Conservation (phyloP, 768 basidiomycete species). For the Amanita brunnescens region DNA sequence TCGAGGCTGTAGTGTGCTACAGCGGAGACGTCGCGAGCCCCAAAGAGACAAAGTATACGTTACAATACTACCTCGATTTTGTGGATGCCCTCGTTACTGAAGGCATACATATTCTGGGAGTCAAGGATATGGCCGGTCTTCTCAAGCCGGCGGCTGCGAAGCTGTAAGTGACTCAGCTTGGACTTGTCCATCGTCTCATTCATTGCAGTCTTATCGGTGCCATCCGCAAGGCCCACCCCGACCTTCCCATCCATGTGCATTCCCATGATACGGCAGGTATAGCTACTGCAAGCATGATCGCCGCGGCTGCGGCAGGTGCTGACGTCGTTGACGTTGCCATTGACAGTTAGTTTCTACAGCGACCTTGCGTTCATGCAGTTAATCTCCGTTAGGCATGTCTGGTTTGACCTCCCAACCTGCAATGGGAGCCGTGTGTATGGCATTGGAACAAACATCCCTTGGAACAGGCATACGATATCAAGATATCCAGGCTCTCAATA, state of each 20-base stretch:
- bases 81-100: slow-evolving; percentile 87
- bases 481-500: slow-evolving; percentile 94
- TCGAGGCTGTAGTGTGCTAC: slow-evolving; percentile 97
- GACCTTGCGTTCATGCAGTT: slow-evolving; percentile 6
- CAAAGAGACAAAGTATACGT: slow-evolving; percentile 94
- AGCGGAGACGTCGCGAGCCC: slow-evolving; percentile 94
- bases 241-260: slow-evolving; percentile 98
- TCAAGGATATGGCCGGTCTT: slow-evolving; percentile 99
- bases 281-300: slow-evolving; percentile 95
- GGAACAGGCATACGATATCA: slow-evolving; percentile 96
- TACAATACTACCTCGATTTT: slow-evolving; percentile 96
- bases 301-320: slow-evolving; percentile 92
- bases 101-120: slow-evolving; percentile 93
- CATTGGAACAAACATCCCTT: slow-evolving; percentile 87
- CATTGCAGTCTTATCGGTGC: slow-evolving; percentile 74
- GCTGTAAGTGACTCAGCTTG: slow-evolving; percentile 36
- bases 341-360: slow-evolving; percentile 61
- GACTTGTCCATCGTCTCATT: slow-evolving; percentile 1
- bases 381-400: slow-evolving; percentile 71
- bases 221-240: slow-evolving; percentile 93
- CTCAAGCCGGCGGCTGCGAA: slow-evolving; percentile 92
- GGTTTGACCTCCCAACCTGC: slow-evolving; percentile 97
- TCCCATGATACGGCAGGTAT: slow-evolving; percentile 99
- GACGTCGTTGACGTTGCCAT: slow-evolving; percentile 98
- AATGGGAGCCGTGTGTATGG: slow-evolving; percentile 95